Conservation (phyloP, 129 eudicot genomes). For the Calendula officinalis region DNA sequence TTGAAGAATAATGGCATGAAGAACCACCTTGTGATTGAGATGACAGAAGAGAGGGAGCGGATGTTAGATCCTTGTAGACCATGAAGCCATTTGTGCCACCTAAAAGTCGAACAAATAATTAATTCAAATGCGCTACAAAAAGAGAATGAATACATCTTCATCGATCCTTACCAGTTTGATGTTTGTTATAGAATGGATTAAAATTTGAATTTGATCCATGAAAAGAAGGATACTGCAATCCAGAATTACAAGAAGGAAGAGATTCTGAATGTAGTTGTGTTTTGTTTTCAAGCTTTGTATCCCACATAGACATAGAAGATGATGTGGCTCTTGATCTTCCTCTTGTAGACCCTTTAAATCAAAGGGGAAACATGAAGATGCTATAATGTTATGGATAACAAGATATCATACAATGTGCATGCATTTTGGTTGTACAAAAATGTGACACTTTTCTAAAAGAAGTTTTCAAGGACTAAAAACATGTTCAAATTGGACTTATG, state of each 20-base stretch:
- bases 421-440: too few relatives aligned
- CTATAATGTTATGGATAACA: not conserved
- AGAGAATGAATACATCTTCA: not conserved
- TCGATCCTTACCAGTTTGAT: constrained; percentile 16
- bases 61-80: constrained; percentile 26
- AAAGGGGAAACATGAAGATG: not conserved
- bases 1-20: constrained; percentile 22
- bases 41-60: constrained; percentile 68
- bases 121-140: not conserved
- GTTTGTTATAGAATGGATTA: not conserved
- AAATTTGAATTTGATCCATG: constrained; percentile 15
- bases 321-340: constrained; percentile 21
- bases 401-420: not conserved
- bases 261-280: constrained; percentile 17
- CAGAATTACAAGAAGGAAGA: not conserved
- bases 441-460: too few relatives aligned
- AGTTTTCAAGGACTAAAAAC: too few relatives aligned
- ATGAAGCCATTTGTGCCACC: constrained; percentile 31
- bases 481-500: too few relatives aligned
- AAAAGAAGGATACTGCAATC: constrained; percentile 26
- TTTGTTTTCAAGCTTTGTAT: constrained; percentile 40
- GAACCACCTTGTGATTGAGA: constrained; percentile 42
- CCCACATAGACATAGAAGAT: constrained; percentile 35
- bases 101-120: not conserved
- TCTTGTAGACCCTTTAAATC: constrained; percentile 26